Evolutionary conservation across 768 basidiomycete species (phyloP).

Genomic region (Leccinum obscurum): DNA sequence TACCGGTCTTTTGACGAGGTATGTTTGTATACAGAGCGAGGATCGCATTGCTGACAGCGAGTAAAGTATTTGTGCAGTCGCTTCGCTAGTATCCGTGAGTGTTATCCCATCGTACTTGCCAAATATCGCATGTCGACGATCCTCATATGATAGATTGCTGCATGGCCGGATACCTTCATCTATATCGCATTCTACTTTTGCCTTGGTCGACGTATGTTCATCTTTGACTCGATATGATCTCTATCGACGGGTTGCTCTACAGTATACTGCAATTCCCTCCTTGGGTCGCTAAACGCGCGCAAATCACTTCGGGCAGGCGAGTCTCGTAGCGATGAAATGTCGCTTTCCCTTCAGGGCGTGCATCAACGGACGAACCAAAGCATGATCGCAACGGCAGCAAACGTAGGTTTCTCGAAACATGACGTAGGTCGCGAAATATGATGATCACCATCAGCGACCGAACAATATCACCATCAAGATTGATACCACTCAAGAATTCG

Average conservation of each 20-base stretch:
- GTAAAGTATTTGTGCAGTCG: background rate
- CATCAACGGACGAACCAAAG: slow-evolving; percentile 17
- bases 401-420: background rate
- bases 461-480: background rate
- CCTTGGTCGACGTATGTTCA: background rate
- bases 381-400: background rate
- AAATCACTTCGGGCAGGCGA: slow-evolving; percentile 42
- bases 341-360: slow-evolving; percentile 31
- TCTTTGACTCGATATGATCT: background rate
- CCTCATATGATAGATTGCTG: background rate
- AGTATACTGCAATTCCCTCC: slow-evolving; percentile 65
- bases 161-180: background rate
- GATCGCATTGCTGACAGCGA: background rate
- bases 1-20: slow-evolving; percentile 26
- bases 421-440: background rate
- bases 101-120: background rate
- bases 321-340: slow-evolving; percentile 29
- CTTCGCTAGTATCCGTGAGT: background rate
- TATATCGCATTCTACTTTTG: background rate
- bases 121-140: background rate
- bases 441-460: background rate
- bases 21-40: background rate
- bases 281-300: slow-evolving; percentile 60
- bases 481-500: background rate
- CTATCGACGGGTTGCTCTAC: background rate